Evolutionary conservation across 768 basidiomycete species (phyloP), one percentile per base, ranked within the genome.

Genomic region (Tephrocybe sp.): DNA sequence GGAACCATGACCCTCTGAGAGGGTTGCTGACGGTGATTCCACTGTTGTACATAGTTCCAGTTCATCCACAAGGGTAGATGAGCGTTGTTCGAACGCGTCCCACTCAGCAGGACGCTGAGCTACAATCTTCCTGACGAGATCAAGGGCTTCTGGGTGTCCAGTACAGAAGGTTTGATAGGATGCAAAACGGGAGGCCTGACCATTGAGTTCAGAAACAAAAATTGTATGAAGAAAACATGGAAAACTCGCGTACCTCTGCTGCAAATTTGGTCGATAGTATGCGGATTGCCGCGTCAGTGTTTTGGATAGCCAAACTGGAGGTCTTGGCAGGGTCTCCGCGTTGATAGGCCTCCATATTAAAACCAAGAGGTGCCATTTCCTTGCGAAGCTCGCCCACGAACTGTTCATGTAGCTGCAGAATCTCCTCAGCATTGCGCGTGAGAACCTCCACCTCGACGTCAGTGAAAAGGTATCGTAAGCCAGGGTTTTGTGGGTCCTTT

Each of bases 161-260:
- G 91, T 81, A 62, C 95, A 98, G 61, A 93, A 97, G 11, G 77
- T 68, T 63, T 93, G 82, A 69, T 99, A 99, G 1, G 82, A 74
- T 49, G 79, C 75, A 56, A 95, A 95, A 30, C 75, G 70, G 13
- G 83, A 72, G 21, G 84, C 86, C 92, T 95, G 56, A 7, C 37
- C n/a, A 10, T 51, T 16, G 25, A 21, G 30, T 50, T 53, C 44
- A 47, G 31, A 19, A 42, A 4, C 50, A n/a, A 45, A n/a, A 15
- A 47, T 15, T 25, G 27, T 42, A 38, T 38, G 21, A 39, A 21
- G 16, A 42, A 38, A 41, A 10, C 42, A 49, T 19, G 21, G 24
- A 43, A 41, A 56, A 49, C 18, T 41, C 49, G 64, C 66, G 34
- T 57, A 84, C 85, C 67, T 83, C 76, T 30, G 77, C 72, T 9